phyloP scores from a whole-genome alignment of 768 basidiomycete genomes.

The Pisolithus sp. region DNA sequence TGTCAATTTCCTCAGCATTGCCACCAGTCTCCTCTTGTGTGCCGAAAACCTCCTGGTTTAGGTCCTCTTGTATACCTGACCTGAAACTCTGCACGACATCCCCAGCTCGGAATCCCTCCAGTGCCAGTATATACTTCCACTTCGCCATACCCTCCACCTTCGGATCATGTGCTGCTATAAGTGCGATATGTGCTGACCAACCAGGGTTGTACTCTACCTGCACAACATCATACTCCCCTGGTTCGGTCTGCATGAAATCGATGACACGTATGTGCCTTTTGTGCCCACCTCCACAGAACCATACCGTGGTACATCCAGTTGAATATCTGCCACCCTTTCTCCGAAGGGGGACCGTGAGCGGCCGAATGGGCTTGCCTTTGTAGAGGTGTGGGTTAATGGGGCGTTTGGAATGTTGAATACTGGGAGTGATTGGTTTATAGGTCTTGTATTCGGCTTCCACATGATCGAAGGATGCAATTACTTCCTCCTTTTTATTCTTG shows the following conservation, averaged over 20 bases:
- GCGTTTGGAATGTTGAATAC: conserved; percentile 80
- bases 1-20: conserved; percentile 10
- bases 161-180: conserved; percentile 61
- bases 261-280: conserved; percentile 76
- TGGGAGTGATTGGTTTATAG: conserved; percentile 83
- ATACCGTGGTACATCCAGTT: conserved; percentile 79
- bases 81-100: conserved; percentile 84
- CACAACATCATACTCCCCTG: conserved; percentile 82
- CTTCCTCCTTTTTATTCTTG: conserved; percentile 16
- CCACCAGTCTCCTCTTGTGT: conserved; percentile 12
- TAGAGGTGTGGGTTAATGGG: conserved; percentile 79
- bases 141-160: conserved; percentile 45
- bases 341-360: conserved; percentile 75
- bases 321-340: conserved; percentile 83
- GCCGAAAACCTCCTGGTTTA: conserved; percentile 39
- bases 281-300: conserved; percentile 92
- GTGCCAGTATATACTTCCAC: conserved; percentile 91
- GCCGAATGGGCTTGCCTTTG: conserved; percentile 76
- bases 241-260: conserved; percentile 76
- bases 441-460: conserved; percentile 69
- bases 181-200: conserved; percentile 89
- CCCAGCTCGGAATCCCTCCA: conserved; percentile 84
- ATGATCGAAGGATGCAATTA: conserved; percentile 29
- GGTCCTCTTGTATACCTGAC: conserved; percentile 69
- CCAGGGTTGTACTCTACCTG: conserved; percentile 97